Evolutionary conservation across 2,329 filamentous ascomycete species (phyloP).

Genomic region (Ramularia collo-cygni): DNA sequence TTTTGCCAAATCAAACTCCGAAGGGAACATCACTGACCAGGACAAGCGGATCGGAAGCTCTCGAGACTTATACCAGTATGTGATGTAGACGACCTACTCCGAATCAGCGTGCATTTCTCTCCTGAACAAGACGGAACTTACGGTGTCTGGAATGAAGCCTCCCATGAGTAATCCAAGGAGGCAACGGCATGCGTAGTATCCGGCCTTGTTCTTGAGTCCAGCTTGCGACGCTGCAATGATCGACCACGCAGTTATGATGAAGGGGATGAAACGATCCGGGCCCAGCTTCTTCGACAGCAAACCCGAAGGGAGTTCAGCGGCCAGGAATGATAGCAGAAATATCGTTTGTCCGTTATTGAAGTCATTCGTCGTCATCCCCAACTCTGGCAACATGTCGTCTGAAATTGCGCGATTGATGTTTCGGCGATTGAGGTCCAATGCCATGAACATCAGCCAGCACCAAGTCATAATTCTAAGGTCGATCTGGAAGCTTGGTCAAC

Average conservation of each 20-base stretch:
- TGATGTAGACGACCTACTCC: constrained; percentile 13
- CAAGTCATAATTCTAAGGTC: constrained; percentile 22
- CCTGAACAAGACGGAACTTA: constrained; percentile 56
- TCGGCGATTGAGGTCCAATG: constrained; percentile 23
- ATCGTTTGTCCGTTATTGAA: constrained; percentile 27
- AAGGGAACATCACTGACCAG: constrained; percentile 14
- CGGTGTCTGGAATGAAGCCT: constrained; percentile 43
- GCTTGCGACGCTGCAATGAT: constrained; percentile 30
- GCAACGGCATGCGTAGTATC: constrained; percentile 33
- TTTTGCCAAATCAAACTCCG: no score
- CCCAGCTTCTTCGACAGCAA: constrained; percentile 42
- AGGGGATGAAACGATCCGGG: constrained; percentile 40
- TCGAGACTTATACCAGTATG: constrained; percentile 25
- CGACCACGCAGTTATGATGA: constrained; percentile 37
- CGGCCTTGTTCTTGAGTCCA: constrained; percentile 27
- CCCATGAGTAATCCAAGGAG: constrained; percentile 36
- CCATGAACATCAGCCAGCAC: constrained; percentile 25
- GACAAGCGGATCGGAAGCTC: constrained; percentile 38
- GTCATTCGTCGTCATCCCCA: constrained; percentile 26
- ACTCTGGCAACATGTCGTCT: constrained; percentile 22
- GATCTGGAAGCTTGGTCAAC: constrained; percentile 7
- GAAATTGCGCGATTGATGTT: constrained; percentile 26
- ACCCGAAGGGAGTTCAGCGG: constrained; percentile 40
- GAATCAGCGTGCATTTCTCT: constrained; percentile 21
- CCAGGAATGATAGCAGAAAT: constrained; percentile 23